Base-by-base conservation (phyloP, 768 basidiomycete genomes). In the Lactarius hengduanensis region DNA sequence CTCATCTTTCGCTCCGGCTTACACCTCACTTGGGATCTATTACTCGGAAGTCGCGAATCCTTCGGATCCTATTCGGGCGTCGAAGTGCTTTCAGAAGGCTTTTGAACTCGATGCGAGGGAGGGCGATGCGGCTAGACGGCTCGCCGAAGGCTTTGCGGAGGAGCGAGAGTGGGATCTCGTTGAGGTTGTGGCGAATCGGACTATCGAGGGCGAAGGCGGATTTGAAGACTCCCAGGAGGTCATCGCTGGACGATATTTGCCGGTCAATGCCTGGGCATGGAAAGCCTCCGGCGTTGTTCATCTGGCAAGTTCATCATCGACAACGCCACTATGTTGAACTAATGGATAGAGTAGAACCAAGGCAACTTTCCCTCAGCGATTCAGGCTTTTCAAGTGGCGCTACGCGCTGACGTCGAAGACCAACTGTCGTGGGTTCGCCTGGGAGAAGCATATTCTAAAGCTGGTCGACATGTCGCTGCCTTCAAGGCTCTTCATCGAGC, bases 11-110 rank as follows among this genome's bases (percentile, higher is more conserved):
- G 94, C 96, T 0, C 90, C 97, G 1, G 88, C 97, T 0, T 98
- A 94, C 75, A 96, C 96, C 3, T 94, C 94, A 1, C 84, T 99
- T 2, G 97, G 97, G 8, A 79, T 92, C 57, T 95, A 95, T 77
- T 98, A 98, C 76, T 77, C 83, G 22, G 89, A 94, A 50, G 80
- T 79, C 64, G 78, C 83, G 4, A 77, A 80, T 13, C 93, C 94
- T 0, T 85, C 88, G 0, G 96, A 98, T 76, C 87, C 86, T 28
- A 84, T 85, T 7, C 86, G 96, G 43, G 91, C 96, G 0, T 90
- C 92, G 3, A 96, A 95, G 74, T 98, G 96, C 74, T 98, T 96
- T 76, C 95, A 98, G 72, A 98, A 96, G 73, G 97, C 96, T 0
- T 98, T 99, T 72, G 97, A 98, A 75, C 85, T 98, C 6, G 96